phyloP scores from a whole-genome alignment of 2,329 filamentous ascomycete species.

The Colletotrichum phormii region DNA sequence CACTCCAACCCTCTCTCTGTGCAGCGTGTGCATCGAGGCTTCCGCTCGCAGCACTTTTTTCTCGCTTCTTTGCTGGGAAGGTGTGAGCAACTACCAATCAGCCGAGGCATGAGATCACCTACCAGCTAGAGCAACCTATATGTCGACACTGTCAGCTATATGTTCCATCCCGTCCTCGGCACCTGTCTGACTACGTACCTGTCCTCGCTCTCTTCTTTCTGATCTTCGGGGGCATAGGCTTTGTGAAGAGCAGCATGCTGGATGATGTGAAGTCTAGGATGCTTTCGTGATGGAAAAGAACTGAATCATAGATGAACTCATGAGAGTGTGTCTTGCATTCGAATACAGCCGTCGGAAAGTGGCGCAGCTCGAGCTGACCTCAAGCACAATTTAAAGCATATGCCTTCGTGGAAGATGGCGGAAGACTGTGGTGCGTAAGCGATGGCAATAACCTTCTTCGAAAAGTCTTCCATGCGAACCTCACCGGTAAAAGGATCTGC shows the following conservation, averaged over 20 bases:
- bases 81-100: not conserved
- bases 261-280: not conserved
- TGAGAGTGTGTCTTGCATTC: not conserved
- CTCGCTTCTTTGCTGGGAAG: constrained; percentile 51
- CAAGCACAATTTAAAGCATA: not conserved
- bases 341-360: not conserved
- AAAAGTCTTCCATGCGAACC: not conserved
- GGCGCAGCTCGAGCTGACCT: not conserved
- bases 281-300: not conserved
- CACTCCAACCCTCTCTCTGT: constrained; percentile 59
- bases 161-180: not conserved
- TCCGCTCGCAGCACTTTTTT: constrained; percentile 67
- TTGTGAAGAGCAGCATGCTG: not conserved
- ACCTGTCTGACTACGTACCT: not conserved
- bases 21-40: constrained; percentile 63
- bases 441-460: not conserved
- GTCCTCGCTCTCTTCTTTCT: not conserved
- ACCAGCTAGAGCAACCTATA: constrained; percentile 64
- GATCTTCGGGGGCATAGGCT: not conserved
- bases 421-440: not conserved
- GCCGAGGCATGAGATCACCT: constrained; percentile 42
- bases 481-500: constrained; percentile 6
- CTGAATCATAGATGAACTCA: not conserved
- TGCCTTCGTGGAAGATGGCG: not conserved
- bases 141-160: not conserved